Conservation (phyloP, 371 early-diverging fungal genomes). For the Apophysomyces trapeziformis region DNA sequence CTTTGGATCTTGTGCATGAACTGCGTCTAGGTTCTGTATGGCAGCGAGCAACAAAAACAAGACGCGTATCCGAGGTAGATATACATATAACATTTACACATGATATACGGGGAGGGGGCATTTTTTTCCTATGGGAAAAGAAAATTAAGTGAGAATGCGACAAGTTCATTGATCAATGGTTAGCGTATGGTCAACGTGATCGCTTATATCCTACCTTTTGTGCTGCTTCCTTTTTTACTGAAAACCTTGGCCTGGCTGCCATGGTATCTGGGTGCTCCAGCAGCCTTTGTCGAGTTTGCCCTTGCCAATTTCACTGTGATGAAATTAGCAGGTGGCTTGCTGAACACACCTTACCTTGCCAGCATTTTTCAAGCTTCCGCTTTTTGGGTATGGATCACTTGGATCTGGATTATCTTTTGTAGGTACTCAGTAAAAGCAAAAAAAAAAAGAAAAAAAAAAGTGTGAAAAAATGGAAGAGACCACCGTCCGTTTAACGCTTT, state of each 20-base stretch:
- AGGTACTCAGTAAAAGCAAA: not conserved
- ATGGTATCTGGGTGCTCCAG: slow-evolving; percentile 69
- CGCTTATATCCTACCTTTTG: slow-evolving; percentile 63
- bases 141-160: no score
- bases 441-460: no score
- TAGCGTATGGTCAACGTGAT: slow-evolving; percentile 41
- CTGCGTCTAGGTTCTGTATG: not conserved
- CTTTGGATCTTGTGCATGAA: slow-evolving; percentile 6
- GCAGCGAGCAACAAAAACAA: not conserved
- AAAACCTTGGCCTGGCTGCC: slow-evolving; percentile 56
- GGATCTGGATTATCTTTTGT: slow-evolving; percentile 2
- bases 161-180: not conserved
- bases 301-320: slow-evolving; percentile 52
- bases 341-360: slow-evolving; percentile 68
- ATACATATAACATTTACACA: not conserved
- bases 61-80: not conserved
- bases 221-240: slow-evolving; percentile 51
- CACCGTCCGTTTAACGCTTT: no score
- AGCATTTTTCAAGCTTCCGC: slow-evolving; percentile 75
- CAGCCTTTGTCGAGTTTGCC: slow-evolving; percentile 44
- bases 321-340: slow-evolving; percentile 39
- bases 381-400: slow-evolving; percentile 57
- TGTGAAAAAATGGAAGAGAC: no score
- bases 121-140: no score
- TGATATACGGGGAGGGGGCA: no score